phyloP scores from a whole-genome alignment of 108 stramenopile species.

The Pseudonitzschia multiseries region DNA sequence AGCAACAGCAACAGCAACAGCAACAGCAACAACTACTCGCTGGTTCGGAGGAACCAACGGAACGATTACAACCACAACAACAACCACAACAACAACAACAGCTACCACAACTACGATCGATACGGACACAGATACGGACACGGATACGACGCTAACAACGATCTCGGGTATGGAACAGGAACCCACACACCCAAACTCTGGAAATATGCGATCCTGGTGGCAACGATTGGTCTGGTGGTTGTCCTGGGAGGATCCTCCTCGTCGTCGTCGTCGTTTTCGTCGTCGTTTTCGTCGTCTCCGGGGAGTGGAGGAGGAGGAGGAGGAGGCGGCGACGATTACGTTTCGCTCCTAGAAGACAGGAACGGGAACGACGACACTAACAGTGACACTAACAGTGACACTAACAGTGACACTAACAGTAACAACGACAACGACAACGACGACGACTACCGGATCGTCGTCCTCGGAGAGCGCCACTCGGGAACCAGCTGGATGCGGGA shows the following conservation, averaged over 20 bases:
- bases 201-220: neutral
- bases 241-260: neutral
- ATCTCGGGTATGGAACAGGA: no score
- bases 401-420: neutral
- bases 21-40: neutral
- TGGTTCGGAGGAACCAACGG: neutral
- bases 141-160: neutral
- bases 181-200: slow-evolving; percentile 1
- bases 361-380: neutral
- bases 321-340: neutral
- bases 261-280: neutral
- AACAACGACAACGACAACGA: neutral
- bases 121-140: neutral
- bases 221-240: neutral
- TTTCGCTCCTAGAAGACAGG: neutral
- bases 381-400: neutral
- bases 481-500: slow-evolving; percentile 50
- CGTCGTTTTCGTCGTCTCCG: neutral
- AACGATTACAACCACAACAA: neutral
- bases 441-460: slow-evolving; percentile 36
- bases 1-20: neutral
- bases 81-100: no score
- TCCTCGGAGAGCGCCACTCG: slow-evolving; percentile 58
- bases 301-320: no score
- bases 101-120: neutral